Base-by-base conservation (phyloP, 116 monocot genomes). In the Cymodocea nodosa region DNA sequence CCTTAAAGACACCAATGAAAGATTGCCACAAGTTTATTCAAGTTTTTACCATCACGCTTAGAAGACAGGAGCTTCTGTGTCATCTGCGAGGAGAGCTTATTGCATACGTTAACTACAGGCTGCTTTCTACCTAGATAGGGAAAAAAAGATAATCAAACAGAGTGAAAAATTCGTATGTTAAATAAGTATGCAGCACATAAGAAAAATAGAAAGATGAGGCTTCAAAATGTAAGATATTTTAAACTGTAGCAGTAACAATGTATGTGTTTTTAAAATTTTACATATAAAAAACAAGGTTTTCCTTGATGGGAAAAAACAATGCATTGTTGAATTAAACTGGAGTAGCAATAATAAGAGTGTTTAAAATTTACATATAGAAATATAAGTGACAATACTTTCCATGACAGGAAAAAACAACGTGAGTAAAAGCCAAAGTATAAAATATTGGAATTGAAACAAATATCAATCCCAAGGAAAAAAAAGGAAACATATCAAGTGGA, bases 71-170 rank as follows among this genome's bases (percentile, higher is more conserved):
- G 53, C 59, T 72, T 82, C 72, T 69, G 76, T 51, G 60, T 51
- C 48, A 87, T 74, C 69, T 78, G 78, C 56, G 77, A 81, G 40
- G 87, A 85, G n/a, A 92, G 83, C 54, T 84, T 92, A 67, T 71
- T 78, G 74, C 78, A 67, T 55, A 61, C 66, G 35, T 50, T 50
- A 14, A 74, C 12, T 2, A 23, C 59, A 54, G 76, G 22, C 25
- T 63, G 64, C 60, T 75, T 83, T 34, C 4, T 64, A 48, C 76
- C 92, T 92, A 54, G 60, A 60, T n/a, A 71, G 61, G 67, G 62
- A 19, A 68, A 70, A 58, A 65, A 75, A 44, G 9, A 10, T 12
- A 44, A 44, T 44, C 44, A 8, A 44, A 44, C 44, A 44, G 9
- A 44, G 6, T 44, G 44, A 44, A 44, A 12, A 44, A 44, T 44